Conservation (phyloP, 495 filamentous ascomycete species). For the Hypoxylon trugodes region DNA sequence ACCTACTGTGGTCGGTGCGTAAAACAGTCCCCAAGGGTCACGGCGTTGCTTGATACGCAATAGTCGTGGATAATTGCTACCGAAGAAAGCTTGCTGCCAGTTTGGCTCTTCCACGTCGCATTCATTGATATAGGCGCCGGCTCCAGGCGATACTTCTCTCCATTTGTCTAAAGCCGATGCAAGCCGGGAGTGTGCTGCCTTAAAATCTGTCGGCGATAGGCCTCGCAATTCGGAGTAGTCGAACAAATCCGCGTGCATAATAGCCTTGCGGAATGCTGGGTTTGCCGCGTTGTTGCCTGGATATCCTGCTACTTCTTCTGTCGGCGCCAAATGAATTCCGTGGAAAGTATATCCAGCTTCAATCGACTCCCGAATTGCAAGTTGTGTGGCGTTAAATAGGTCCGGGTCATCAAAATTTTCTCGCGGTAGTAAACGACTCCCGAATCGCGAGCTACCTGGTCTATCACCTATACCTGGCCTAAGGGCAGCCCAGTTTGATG, state of each 20-base stretch:
- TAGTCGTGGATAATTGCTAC: conserved; percentile 54
- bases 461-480: conserved; percentile 27
- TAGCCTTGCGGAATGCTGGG: conserved; percentile 58
- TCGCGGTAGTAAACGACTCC: conserved; percentile 61
- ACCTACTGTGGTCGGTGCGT: conserved; percentile 62
- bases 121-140: conserved; percentile 60
- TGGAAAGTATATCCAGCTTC: conserved; percentile 48
- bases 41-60: conserved; percentile 58
- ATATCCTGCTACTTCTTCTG: conserved; percentile 37
- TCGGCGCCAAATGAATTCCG: conserved; percentile 49
- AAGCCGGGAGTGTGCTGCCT: conserved; percentile 23
- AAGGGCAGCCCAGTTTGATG: conserved; percentile 35
- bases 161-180: conserved; percentile 34
- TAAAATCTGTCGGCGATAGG: conserved; percentile 22
- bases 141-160: conserved; percentile 46
- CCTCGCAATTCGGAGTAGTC: conserved; percentile 25
- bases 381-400: conserved; percentile 49
- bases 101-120: conserved; percentile 68
- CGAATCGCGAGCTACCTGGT: conserved; percentile 46
- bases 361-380: conserved; percentile 50
- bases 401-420: conserved; percentile 47
- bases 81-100: conserved; percentile 71
- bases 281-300: conserved; percentile 55
- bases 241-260: conserved; percentile 58
- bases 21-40: conserved; percentile 65